These are phyloP conservation scores for Diaporthe ilicicola DNA, from an alignment of 2,329 filamentous ascomycete genomes.

Conservation along the genomic window DNA sequence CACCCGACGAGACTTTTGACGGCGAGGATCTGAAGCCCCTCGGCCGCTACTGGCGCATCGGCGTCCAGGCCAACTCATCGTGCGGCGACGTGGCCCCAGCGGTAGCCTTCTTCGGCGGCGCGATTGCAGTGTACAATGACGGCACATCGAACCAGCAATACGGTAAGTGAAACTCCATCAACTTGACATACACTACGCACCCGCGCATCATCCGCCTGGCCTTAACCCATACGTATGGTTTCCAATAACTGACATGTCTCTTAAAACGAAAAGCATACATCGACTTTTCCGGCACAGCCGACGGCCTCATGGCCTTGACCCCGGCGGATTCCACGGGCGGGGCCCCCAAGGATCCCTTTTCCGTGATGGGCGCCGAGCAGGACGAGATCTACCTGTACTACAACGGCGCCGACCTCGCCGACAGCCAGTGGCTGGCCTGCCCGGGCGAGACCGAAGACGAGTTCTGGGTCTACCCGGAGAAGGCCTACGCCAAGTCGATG, in stretches of 20 bases:
- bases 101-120: neutral
- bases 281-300: constrained; percentile 13
- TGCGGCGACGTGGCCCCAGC: constrained; percentile 2
- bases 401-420: neutral
- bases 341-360: neutral
- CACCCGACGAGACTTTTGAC: neutral
- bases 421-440: constrained; percentile 16
- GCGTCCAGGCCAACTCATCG: neutral
- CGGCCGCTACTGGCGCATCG: constrained; percentile 5
- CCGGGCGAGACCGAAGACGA: neutral
- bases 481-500: neutral
- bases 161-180: neutral
- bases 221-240: too few relatives aligned
- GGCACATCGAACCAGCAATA: constrained; percentile 13
- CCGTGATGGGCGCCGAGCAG: constrained; percentile 10
- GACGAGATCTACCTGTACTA: constrained; percentile 21
- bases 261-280: neutral
- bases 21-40: constrained; percentile 14
- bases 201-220: neutral
- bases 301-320: constrained; percentile 18
- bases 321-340: neutral
- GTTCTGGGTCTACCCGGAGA: constrained; percentile 14
- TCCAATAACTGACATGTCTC: neutral
- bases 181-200: neutral
- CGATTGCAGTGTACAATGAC: constrained; percentile 12